Conservation (phyloP, 768 basidiomycete species). For the Boletus patriciae region DNA sequence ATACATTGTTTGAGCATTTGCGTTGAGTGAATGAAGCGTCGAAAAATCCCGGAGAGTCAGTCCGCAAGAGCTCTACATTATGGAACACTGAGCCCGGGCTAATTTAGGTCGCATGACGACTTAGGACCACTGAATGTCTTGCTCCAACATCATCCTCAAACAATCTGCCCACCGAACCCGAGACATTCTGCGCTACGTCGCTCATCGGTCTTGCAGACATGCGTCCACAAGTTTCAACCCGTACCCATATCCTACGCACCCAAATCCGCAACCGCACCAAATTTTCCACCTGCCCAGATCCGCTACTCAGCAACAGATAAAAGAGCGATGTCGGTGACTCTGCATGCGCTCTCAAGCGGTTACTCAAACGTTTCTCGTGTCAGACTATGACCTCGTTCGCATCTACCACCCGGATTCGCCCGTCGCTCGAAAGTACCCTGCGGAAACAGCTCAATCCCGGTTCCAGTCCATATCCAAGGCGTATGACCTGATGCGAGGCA, state of each 20-base stretch:
- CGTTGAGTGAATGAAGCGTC: no score
- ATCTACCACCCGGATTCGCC: constrained; percentile 78
- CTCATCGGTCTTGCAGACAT: constrained; percentile 13
- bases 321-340: constrained; percentile 52
- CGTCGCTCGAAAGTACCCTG: constrained; percentile 39
- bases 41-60: no score
- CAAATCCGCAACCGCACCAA: constrained; percentile 59
- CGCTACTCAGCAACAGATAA: constrained; percentile 54
- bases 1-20: no score
- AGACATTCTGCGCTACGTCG: constrained; percentile 3
- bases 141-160: background rate
- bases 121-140: constrained; percentile 11
- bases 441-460: constrained; percentile 56
- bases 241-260: constrained; percentile 52
- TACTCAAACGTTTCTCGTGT: constrained; percentile 1
- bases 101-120: no score
- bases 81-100: no score
- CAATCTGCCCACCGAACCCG: constrained; percentile 4
- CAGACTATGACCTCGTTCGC: constrained; percentile 79
- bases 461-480: constrained; percentile 71
- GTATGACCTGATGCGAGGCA: constrained; percentile 63
- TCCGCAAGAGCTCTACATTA: no score
- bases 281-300: constrained; percentile 59
- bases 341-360: background rate
- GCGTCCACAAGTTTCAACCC: constrained; percentile 28